phyloP scores from a whole-genome alignment of 2,329 filamentous ascomycete species.

The Calonectria leucothoes region DNA sequence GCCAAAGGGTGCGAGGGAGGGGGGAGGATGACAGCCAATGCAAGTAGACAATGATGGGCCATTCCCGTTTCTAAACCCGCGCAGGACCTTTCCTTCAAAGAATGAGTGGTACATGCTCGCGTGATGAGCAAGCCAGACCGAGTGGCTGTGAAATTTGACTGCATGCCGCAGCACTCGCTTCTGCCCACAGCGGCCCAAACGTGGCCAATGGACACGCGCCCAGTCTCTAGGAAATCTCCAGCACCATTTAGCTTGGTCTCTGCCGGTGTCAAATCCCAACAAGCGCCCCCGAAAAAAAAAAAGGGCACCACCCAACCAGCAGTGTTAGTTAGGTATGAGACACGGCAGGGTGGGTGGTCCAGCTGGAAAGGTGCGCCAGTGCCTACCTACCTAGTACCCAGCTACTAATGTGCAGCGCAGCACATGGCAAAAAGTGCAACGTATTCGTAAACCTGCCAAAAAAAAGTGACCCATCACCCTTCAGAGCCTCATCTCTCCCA shows the following conservation, averaged over 20 bases:
- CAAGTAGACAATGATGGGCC: too few relatives aligned
- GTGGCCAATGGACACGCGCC: constrained; percentile 35
- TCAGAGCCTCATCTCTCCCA: neutral
- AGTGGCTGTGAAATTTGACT: constrained; percentile 33
- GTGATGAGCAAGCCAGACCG: neutral
- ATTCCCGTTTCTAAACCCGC: neutral
- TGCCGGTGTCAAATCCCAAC: constrained; percentile 29
- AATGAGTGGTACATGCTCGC: neutral
- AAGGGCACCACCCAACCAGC: neutral
- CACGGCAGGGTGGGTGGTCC: neutral
- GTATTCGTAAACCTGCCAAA: constrained; percentile 10
- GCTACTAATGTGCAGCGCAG: too few relatives aligned
- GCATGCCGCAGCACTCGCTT: constrained; percentile 14
- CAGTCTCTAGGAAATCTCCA: constrained; percentile 15
- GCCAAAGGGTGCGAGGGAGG: neutral
- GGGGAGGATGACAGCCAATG: neutral
- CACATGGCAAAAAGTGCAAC: constrained; percentile 2
- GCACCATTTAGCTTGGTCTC: neutral
- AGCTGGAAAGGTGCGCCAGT: neutral
- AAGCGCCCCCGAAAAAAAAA: constrained; percentile 1
- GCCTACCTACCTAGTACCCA: too few relatives aligned
- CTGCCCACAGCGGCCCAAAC: constrained; percentile 25
- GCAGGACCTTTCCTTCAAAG: neutral
- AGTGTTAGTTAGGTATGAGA: neutral
- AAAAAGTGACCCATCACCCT: neutral